A percentile compares a stretch with the other conserved stretches of the same genome.
Evolutionary conservation across 495 filamentous ascomycete genomes (phyloP).

Genomic region (Penicillium crystallinum): DNA sequence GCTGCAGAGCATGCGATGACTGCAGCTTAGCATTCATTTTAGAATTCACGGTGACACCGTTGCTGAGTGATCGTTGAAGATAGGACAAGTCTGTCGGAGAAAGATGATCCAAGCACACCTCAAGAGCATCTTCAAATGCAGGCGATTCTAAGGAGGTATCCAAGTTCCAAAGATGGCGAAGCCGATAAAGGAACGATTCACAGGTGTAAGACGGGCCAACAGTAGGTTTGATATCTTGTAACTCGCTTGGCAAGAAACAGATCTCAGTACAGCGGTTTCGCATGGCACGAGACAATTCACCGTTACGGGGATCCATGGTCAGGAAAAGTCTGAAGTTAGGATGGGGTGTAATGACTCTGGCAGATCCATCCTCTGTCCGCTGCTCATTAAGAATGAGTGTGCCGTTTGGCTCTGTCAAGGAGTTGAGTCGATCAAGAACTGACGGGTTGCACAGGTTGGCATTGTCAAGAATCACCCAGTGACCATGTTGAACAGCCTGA

Average conservation of each 20-base stretch:
- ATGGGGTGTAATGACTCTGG: slow-evolving; percentile 75
- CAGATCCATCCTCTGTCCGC: slow-evolving; percentile 71
- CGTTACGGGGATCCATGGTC: slow-evolving; percentile 88
- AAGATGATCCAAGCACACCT: slow-evolving; percentile 52
- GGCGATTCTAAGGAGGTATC: slow-evolving; percentile 14
- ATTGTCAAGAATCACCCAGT: slow-evolving; percentile 94
- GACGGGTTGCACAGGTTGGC: slow-evolving; percentile 94
- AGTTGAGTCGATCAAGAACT: slow-evolving; percentile 91
- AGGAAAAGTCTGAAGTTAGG: slow-evolving; percentile 87
- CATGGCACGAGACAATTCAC: slow-evolving; percentile 95
- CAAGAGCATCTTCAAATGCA: slow-evolving; percentile 21
- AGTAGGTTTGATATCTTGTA: slow-evolving; percentile 13
- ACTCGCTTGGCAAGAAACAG: slow-evolving; percentile 51
- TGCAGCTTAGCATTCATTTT: neutral
- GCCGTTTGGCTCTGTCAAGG: slow-evolving; percentile 86
- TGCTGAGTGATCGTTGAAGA: slow-evolving; percentile 34
- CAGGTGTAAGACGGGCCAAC: slow-evolving; percentile 36
- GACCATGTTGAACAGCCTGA: slow-evolving; percentile 74
- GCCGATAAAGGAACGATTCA: slow-evolving; percentile 49
- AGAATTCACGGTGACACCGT: slow-evolving; percentile 19
- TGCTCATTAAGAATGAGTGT: slow-evolving; percentile 88
- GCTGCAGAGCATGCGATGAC: slow-evolving; percentile 23
- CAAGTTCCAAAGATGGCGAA: slow-evolving; percentile 42
- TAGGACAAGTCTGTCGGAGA: slow-evolving; percentile 44
- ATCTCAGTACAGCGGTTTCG: slow-evolving; percentile 91